These are phyloP conservation scores for Beauveria australis DNA, from an alignment of 2,329 filamentous ascomycete species.

Conservation along the genomic window DNA sequence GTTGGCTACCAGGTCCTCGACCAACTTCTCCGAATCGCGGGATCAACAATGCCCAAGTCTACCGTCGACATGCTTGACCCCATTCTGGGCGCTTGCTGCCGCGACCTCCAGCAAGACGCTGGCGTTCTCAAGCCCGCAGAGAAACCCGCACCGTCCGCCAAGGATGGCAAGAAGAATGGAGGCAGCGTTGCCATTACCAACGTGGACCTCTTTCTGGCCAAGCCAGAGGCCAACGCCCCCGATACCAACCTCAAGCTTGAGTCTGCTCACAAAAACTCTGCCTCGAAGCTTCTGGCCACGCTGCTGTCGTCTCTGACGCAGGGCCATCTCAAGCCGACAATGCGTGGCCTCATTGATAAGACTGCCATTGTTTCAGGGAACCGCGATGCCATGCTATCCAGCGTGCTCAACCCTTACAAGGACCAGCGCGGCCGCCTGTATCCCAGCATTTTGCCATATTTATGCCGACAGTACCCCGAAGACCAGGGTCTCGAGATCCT, in stretches of 20 bases:
- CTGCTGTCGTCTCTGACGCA: constrained; percentile 58
- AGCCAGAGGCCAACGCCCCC: constrained; percentile 27
- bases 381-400: constrained; percentile 68
- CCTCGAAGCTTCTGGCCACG: constrained; percentile 51
- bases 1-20: constrained; percentile 52
- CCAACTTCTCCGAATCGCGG: constrained; percentile 51
- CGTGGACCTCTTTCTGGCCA: constrained; percentile 61
- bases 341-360: constrained; percentile 71
- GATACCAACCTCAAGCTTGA: constrained; percentile 25
- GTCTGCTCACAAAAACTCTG: constrained; percentile 44
- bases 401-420: constrained; percentile 69
- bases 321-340: constrained; percentile 57
- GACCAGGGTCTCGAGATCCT: constrained; percentile 65
- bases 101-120: constrained; percentile 56
- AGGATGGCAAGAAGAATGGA: constrained; percentile 31
- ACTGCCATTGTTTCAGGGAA: constrained; percentile 65
- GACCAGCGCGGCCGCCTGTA: constrained; percentile 55
- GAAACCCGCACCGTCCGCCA: constrained; percentile 22
- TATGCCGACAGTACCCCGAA: constrained; percentile 56
- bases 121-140: constrained; percentile 36
- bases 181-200: constrained; percentile 38
- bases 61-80: constrained; percentile 54
- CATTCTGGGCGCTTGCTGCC: constrained; percentile 61
- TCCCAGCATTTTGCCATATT: constrained; percentile 71
- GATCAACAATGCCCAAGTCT: constrained; percentile 58